Evolutionary conservation across 1,139 yeast genomes (phyloP).

Genomic region (Fermentozyma sake): DNA sequence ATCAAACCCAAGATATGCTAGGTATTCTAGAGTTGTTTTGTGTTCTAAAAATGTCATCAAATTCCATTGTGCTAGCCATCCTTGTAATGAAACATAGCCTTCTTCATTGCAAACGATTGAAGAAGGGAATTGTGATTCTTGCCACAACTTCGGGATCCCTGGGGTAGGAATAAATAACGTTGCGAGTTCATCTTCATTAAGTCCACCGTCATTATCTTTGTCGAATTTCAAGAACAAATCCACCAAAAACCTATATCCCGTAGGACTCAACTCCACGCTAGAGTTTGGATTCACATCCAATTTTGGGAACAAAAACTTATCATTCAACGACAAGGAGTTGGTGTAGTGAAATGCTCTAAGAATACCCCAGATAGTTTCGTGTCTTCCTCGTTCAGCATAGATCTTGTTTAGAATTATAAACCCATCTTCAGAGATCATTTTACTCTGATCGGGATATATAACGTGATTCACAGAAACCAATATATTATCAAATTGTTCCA

Average conservation of each 20-base stretch:
- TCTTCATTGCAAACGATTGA: slow-evolving; percentile 86
- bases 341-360: slow-evolving; percentile 84
- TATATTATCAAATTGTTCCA: slow-evolving; percentile 28
- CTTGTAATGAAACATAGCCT: slow-evolving; percentile 88
- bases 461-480: slow-evolving; percentile 20
- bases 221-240: slow-evolving; percentile 85
- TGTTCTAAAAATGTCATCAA: slow-evolving; percentile 88
- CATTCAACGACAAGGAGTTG: slow-evolving; percentile 80
- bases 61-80: slow-evolving; percentile 98
- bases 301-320: slow-evolving; percentile 70
- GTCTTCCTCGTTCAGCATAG: slow-evolving; percentile 87
- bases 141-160: slow-evolving; percentile 86
- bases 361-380: slow-evolving; percentile 96
- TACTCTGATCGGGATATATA: slow-evolving; percentile 17
- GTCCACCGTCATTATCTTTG: slow-evolving; percentile 92
- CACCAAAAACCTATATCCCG: slow-evolving; percentile 88
- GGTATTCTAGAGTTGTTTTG: slow-evolving; percentile 76
- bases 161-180: slow-evolving; percentile 83
- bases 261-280: slow-evolving; percentile 87
- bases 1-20: slow-evolving; percentile 88
- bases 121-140: slow-evolving; percentile 76
- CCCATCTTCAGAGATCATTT: slow-evolving; percentile 59
- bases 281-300: slow-evolving; percentile 73
- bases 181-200: slow-evolving; percentile 65
- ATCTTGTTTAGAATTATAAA: slow-evolving; percentile 72